These are phyloP conservation scores for Penicillium salamii DNA, from an alignment of 495 filamentous ascomycete species.

Conservation along the genomic window DNA sequence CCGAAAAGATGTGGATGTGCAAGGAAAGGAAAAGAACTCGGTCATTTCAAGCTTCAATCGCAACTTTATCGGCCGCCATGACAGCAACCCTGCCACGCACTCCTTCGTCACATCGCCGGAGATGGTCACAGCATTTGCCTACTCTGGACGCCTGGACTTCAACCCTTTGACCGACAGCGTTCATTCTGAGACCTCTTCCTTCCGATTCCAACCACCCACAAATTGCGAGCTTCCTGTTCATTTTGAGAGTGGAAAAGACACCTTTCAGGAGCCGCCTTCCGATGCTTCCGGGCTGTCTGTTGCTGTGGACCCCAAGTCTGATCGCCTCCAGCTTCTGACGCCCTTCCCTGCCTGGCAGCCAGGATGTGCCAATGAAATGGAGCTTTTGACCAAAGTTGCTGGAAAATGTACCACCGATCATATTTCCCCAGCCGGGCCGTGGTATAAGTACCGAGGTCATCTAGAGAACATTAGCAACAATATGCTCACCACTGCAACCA, in stretches of 20 bases:
- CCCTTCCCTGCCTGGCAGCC: constrained; percentile 15
- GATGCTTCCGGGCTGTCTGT: constrained; percentile 10
- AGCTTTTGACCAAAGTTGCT: constrained; percentile 15
- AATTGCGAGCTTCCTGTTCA: constrained; percentile 9
- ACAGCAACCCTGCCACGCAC: constrained; percentile 64
- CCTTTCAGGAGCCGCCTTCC: constrained; percentile 13
- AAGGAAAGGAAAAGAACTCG: constrained; percentile 78
- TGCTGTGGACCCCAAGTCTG: constrained; percentile 9
- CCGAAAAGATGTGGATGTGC: constrained; percentile 74
- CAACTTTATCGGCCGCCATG: constrained; percentile 90
- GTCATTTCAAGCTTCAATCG: constrained; percentile 85
- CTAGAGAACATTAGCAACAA: constrained; percentile 23
- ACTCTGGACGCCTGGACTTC: constrained; percentile 19
- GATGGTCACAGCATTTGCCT: constrained; percentile 21
- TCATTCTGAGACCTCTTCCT: neutral
- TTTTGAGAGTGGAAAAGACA: constrained; percentile 7
- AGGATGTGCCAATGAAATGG: constrained; percentile 7
- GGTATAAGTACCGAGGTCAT: constrained; percentile 20
- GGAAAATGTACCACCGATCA: constrained; percentile 28
- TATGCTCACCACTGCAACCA: constrained; percentile 21
- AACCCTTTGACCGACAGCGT: constrained; percentile 1
- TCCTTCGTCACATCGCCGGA: constrained; percentile 22
- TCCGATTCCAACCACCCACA: constrained; percentile 10
- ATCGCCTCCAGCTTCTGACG: constrained; percentile 16
- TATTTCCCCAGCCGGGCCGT: constrained; percentile 21